A percentile compares a stretch with the other conserved stretches of the same genome.
These are phyloP conservation scores for Rhizopus microsporus DNA, from an alignment of 371 early-diverging fungal genomes.

Conservation along the genomic window DNA sequence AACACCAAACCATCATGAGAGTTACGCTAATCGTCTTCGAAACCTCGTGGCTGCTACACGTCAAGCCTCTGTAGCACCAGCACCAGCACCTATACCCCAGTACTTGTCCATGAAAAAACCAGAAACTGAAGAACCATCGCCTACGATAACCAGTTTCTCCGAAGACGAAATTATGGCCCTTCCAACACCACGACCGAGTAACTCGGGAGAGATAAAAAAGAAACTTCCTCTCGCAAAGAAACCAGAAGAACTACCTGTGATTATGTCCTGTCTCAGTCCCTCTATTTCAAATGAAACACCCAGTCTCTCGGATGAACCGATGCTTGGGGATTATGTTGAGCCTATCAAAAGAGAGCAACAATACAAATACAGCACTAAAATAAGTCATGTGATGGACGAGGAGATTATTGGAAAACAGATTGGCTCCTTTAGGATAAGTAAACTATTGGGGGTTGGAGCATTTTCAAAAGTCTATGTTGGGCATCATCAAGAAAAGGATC, in stretches of 20 bases:
- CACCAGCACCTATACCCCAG: conserved; percentile 39
- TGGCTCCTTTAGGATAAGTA: conserved; percentile 32
- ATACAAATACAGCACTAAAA: conserved; percentile 8
- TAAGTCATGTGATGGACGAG: conserved; percentile 6
- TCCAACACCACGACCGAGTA: conserved; percentile 36
- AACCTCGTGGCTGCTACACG: conserved; percentile 32
- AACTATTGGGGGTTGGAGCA: conserved; percentile 46
- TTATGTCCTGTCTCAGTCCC: conserved; percentile 22
- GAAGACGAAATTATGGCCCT: conserved; percentile 36
- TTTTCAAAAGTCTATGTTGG: conserved; percentile 52
- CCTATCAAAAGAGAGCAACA: conserved; percentile 23
- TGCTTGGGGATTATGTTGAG: conserved; percentile 19
- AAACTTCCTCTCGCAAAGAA: conserved; percentile 1
- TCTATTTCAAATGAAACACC: conserved; percentile 7
- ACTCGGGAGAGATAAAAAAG: conserved; percentile 10
- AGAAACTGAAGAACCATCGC: conserved; percentile 3
- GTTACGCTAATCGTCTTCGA: conserved; percentile 36
- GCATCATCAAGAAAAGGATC: conserved; percentile 13
- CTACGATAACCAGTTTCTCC: conserved; percentile 7
- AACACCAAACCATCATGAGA: conserved; percentile 10
- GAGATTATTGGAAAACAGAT: conserved; percentile 39
- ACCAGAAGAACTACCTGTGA: conserved; percentile 31
- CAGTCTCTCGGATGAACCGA: conserved; percentile 6
- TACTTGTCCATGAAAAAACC: conserved; percentile 20
- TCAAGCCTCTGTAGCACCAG: conserved; percentile 26